These are phyloP conservation scores for Saraca asoca DNA, from an alignment of 331 rosid species.

Conservation along the genomic window DNA sequence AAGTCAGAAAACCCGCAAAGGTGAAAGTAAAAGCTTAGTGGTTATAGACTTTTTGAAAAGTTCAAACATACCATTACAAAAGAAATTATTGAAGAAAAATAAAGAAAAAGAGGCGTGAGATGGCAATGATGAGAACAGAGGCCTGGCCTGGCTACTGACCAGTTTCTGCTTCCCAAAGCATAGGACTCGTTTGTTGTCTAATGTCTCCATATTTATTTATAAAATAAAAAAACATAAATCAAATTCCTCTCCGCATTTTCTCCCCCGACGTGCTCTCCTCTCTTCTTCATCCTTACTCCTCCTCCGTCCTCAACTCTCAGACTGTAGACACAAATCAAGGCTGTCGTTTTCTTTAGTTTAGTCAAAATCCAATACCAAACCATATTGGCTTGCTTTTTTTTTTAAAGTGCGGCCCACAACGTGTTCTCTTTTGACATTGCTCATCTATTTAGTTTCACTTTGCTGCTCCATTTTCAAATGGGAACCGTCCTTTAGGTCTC, in stretches of 20 bases:
- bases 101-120: constrained; percentile 22
- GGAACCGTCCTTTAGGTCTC: constrained; percentile 37
- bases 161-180: constrained; percentile 40
- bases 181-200: constrained; percentile 2
- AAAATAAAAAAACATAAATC: background rate
- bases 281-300: too few relatives aligned
- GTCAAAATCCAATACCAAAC: constrained; percentile 62
- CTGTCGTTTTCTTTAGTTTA: constrained; percentile 52
- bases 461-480: constrained; percentile 37
- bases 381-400: constrained; percentile 34
- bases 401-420: constrained; percentile 31
- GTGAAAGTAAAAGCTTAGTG: constrained; percentile 33
- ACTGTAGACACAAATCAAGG: constrained; percentile 13
- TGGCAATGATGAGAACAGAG: constrained; percentile 37
- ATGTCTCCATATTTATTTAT: background rate
- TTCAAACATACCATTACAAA: constrained; percentile 31
- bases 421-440: constrained; percentile 33
- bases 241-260: background rate
- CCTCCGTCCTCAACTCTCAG: constrained; percentile 28
- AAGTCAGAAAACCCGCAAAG: background rate
- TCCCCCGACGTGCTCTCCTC: constrained; percentile 45
- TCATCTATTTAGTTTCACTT: constrained; percentile 34
- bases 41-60: constrained; percentile 24
- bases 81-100: background rate
- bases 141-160: constrained; percentile 24